These are phyloP conservation scores for Diplodia scrobiculata DNA, from an alignment of 2,329 filamentous ascomycete genomes.

Conservation along the genomic window DNA sequence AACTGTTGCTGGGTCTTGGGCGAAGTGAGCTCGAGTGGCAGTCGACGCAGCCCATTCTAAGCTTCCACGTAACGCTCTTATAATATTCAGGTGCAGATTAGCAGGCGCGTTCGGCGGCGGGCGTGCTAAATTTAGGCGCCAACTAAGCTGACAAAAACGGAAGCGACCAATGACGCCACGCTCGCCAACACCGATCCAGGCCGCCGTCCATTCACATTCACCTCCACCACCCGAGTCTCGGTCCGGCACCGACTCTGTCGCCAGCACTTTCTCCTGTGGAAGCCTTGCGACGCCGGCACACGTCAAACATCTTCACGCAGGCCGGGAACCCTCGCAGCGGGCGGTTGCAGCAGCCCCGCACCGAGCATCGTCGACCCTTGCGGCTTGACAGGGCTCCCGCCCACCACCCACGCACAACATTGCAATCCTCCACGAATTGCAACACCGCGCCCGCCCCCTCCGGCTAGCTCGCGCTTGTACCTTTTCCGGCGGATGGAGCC, in stretches of 20 bases:
- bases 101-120: background rate
- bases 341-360: constrained; percentile 3
- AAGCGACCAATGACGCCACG: background rate
- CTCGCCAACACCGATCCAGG: background rate
- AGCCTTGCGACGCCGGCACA: background rate
- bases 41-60: background rate
- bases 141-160: background rate
- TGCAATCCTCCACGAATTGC: constrained; percentile 13
- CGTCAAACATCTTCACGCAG: background rate
- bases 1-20: background rate
- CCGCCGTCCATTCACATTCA: background rate
- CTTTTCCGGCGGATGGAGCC: background rate
- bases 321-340: constrained; percentile 6
- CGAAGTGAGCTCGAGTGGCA: background rate
- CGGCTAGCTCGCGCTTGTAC: constrained; percentile 40
- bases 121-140: background rate
- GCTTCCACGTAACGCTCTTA: constrained; percentile 15
- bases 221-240: background rate
- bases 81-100: background rate
- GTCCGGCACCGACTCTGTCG: background rate
- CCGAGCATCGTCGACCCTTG: background rate
- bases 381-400: background rate
- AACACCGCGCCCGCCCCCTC: constrained; percentile 31
- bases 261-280: background rate
- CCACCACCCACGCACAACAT: background rate